These are phyloP conservation scores for Kwoniella newhampshirensis DNA, from an alignment of 768 basidiomycete genomes.

Conservation along the genomic window DNA sequence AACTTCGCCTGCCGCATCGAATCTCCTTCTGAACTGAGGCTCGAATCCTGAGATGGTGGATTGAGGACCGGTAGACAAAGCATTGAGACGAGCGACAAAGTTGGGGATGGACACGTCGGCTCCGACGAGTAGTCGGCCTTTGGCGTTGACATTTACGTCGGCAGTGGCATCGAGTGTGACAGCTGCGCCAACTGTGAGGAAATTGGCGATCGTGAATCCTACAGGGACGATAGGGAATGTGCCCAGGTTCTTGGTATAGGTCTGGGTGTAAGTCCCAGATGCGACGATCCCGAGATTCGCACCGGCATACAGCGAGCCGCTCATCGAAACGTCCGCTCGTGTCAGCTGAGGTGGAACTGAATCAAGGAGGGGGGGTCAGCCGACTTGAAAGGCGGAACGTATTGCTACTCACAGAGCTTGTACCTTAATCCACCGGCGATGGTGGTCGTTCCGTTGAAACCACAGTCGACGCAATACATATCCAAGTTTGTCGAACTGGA, in stretches of 20 bases:
- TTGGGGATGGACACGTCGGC: background rate
- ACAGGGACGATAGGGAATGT: background rate
- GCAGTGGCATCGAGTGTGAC: conserved; percentile 8
- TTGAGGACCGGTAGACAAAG: background rate
- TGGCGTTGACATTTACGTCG: conserved; percentile 3
- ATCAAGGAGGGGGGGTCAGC: too few relatives aligned
- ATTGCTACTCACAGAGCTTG: conserved; percentile 2
- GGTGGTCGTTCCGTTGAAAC: conserved; percentile 2
- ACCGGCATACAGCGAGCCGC: conserved; percentile 10
- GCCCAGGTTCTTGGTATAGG: background rate
- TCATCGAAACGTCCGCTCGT: conserved; percentile 5
- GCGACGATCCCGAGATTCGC: conserved; percentile 11
- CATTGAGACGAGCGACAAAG: conserved; percentile 4
- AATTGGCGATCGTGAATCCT: background rate
- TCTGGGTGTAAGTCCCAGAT: background rate
- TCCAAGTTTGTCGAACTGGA: background rate
- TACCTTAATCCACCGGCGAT: conserved; percentile 13
- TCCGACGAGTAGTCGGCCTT: conserved; percentile 6
- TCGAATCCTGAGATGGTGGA: background rate
- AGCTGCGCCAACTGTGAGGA: conserved; percentile 7
- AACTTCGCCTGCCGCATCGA: background rate
- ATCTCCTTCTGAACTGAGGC: background rate
- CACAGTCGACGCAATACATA: conserved; percentile 15
- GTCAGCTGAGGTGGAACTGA: conserved; percentile 4
- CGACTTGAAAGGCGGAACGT: too few relatives aligned